Conservation (phyloP, 306 rosid genomes). For the Arachis stenosperma region DNA sequence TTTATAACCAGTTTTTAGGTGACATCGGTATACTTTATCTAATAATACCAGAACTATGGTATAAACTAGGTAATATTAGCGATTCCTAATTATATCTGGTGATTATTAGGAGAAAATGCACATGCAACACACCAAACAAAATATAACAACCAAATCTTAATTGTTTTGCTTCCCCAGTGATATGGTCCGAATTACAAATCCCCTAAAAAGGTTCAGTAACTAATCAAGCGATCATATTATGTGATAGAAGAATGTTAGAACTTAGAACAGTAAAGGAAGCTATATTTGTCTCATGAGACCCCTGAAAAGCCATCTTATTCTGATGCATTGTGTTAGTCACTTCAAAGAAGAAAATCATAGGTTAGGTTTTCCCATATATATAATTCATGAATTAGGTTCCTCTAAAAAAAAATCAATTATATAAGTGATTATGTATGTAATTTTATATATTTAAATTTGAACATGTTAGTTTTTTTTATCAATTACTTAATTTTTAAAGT, state of each 20-base stretch:
- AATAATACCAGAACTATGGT: no score
- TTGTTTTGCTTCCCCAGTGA: slow-evolving; percentile 6
- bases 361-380: slow-evolving; percentile 35
- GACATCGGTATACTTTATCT: no score
- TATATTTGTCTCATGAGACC: slow-evolving; percentile 32
- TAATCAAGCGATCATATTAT: neutral
- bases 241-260: slow-evolving; percentile 2
- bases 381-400: no score
- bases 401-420: no score
- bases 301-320: slow-evolving; percentile 34
- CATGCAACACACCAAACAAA: slow-evolving; percentile 1
- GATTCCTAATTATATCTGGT: no score
- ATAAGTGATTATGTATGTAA: no score
- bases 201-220: slow-evolving; percentile 6
- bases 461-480: no score
- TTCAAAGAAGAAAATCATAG: slow-evolving; percentile 38
- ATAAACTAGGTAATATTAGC: neutral
- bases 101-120: slow-evolving; percentile 1
- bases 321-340: slow-evolving; percentile 13
- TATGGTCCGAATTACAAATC: slow-evolving; percentile 10
- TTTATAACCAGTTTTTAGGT: no score
- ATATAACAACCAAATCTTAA: slow-evolving; percentile 4
- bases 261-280: neutral
- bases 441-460: no score
- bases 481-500: no score